Evolutionary conservation across 2,329 filamentous ascomycete species (phyloP).

Genomic region (Cladosporium sp.): DNA sequence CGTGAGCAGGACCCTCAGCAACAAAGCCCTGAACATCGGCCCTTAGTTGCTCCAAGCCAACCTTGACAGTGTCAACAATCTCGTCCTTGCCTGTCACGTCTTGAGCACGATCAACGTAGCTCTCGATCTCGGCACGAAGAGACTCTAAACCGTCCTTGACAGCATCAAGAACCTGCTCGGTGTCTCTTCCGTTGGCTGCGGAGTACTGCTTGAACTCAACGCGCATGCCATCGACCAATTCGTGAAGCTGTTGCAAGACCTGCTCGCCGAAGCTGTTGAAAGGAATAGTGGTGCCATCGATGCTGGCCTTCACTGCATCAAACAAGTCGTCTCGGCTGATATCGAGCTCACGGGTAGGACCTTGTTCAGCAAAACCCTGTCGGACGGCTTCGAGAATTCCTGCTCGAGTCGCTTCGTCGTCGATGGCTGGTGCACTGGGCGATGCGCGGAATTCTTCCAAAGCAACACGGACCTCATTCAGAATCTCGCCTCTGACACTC

Average conservation of each 20-base stretch:
- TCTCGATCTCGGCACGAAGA: slow-evolving; percentile 74
- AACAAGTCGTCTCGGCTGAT: slow-evolving; percentile 51
- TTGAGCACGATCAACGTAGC: slow-evolving; percentile 69
- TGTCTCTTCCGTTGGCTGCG: slow-evolving; percentile 72
- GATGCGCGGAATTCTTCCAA: slow-evolving; percentile 71
- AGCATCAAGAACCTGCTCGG: slow-evolving; percentile 82
- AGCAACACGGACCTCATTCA: slow-evolving; percentile 78
- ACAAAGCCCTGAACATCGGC: slow-evolving; percentile 54
- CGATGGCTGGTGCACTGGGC: slow-evolving; percentile 37
- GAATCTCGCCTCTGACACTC: slow-evolving; percentile 76
- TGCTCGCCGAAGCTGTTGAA: slow-evolving; percentile 54
- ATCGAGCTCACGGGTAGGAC: slow-evolving; percentile 40
- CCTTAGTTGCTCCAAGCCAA: slow-evolving; percentile 62
- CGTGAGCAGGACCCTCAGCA: slow-evolving; percentile 39
- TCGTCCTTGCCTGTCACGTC: slow-evolving; percentile 71
- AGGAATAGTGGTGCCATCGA: slow-evolving; percentile 51
- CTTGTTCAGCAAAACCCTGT: slow-evolving; percentile 51
- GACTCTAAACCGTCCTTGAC: slow-evolving; percentile 83
- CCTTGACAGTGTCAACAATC: slow-evolving; percentile 65
- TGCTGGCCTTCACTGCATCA: slow-evolving; percentile 54
- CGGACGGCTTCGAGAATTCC: slow-evolving; percentile 56
- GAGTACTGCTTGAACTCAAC: slow-evolving; percentile 72
- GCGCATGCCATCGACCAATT: slow-evolving; percentile 58
- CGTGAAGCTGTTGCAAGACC: slow-evolving; percentile 57
- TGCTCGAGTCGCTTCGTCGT: slow-evolving; percentile 48